These are phyloP conservation scores for Candida silvicultrix DNA, from an alignment of 805 yeast genomes.

Conservation along the genomic window DNA sequence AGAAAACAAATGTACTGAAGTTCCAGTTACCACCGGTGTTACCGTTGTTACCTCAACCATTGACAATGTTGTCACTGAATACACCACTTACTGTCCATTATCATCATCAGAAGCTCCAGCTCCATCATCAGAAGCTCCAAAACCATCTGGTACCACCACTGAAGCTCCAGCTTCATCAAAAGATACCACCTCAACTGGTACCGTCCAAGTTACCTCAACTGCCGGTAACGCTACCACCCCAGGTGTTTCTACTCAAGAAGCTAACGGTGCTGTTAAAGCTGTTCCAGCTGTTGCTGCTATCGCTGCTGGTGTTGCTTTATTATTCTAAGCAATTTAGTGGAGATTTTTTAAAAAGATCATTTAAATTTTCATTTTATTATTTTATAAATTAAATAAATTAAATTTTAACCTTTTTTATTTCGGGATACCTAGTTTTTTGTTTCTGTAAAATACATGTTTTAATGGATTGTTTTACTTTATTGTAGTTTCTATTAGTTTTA, in stretches of 20 bases:
- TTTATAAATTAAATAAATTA: too few species aligned
- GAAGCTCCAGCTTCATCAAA: conserved; percentile 10
- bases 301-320: conserved; percentile 44
- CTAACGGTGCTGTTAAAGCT: conserved; percentile 36
- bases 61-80: conserved; percentile 17
- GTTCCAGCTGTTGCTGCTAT: conserved; percentile 43
- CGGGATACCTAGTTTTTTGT: background rate
- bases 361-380: background rate
- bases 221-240: conserved; percentile 15
- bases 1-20: conserved; percentile 14
- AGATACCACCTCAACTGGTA: conserved; percentile 7
- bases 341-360: conserved; percentile 2
- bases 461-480: background rate
- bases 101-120: conserved; percentile 8
- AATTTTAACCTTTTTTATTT: background rate
- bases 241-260: conserved; percentile 28
- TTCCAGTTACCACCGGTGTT: conserved; percentile 22
- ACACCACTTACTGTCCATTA: conserved; percentile 20
- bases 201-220: conserved; percentile 9
- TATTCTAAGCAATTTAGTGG: conserved; percentile 29
- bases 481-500: background rate
- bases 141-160: conserved; percentile 5
- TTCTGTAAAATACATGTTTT: background rate
- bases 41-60: conserved; percentile 20
- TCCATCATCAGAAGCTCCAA: conserved; percentile 4